Evolutionary conservation across 176 grass and related monocot genomes (phyloP).

Genomic region (Metroxylon sagu): DNA sequence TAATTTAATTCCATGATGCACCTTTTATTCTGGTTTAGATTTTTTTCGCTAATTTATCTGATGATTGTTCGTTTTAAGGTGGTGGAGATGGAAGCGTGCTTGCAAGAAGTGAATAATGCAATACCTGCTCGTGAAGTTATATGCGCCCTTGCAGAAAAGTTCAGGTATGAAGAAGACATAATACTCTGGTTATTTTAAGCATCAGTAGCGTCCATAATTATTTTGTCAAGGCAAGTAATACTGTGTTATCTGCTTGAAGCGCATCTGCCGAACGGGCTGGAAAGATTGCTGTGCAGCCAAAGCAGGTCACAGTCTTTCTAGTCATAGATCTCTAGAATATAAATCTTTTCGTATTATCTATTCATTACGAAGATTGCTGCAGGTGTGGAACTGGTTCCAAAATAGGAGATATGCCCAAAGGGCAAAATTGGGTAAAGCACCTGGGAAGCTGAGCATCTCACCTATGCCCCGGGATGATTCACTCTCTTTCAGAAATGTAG

Average conservation of each 20-base stretch:
- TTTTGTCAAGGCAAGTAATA: conserved; percentile 11
- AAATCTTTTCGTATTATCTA: neutral
- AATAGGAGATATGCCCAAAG: conserved; percentile 93
- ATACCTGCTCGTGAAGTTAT: conserved; percentile 55
- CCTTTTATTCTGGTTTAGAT: neutral
- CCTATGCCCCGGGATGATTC: conserved; percentile 15
- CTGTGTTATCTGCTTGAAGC: conserved; percentile 22
- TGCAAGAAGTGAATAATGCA: conserved; percentile 64
- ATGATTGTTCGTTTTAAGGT: conserved; percentile 20
- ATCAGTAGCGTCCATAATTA: too few species aligned
- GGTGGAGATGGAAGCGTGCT: conserved; percentile 77
- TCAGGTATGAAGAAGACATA: conserved; percentile 32
- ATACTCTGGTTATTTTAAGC: conserved; percentile 1
- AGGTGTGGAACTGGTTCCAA: conserved; percentile 99
- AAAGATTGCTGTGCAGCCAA: conserved; percentile 68
- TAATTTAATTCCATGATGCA: neutral
- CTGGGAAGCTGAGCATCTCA: conserved; percentile 24
- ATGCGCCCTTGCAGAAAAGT: conserved; percentile 66
- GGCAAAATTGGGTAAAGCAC: conserved; percentile 40
- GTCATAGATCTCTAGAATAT: neutral
- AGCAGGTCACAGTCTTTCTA: conserved; percentile 40
- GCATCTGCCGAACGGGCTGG: conserved; percentile 54
- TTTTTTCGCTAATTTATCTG: conserved; percentile 7
- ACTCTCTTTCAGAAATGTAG: conserved; percentile 17
- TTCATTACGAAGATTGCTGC: conserved; percentile 6